phyloP scores from a whole-genome alignment of 2,329 filamentous ascomycete genomes.

The Fusarium sp. region DNA sequence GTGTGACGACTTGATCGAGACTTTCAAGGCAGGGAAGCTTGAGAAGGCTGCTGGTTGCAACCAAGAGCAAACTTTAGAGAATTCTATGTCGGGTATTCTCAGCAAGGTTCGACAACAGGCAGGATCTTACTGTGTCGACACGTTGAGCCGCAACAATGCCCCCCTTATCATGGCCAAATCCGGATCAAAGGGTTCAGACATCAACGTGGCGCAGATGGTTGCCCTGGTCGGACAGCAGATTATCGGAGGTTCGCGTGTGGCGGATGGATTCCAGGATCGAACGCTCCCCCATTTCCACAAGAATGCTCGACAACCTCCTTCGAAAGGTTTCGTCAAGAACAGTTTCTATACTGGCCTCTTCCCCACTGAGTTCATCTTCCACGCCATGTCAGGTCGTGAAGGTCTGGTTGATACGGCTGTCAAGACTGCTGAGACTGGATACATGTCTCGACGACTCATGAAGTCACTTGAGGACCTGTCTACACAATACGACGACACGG shows the following conservation, averaged over 20 bases:
- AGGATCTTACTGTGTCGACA: slow-evolving; percentile 90
- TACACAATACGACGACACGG: slow-evolving; percentile 93
- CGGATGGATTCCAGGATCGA: slow-evolving; percentile 96
- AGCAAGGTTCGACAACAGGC: slow-evolving; percentile 93
- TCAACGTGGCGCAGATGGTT: slow-evolving; percentile 99
- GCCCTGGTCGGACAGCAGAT: slow-evolving; percentile 98
- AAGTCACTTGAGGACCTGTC: slow-evolving; percentile 97
- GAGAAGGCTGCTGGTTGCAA: slow-evolving; percentile 91
- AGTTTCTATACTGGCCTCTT: slow-evolving; percentile 95
- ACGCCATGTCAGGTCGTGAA: slow-evolving; percentile 98
- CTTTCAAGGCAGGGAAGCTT: slow-evolving; percentile 84
- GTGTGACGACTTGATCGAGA: slow-evolving; percentile 86
- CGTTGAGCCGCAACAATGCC: slow-evolving; percentile 91
- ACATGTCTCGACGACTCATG: slow-evolving; percentile 99
- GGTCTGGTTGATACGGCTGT: slow-evolving; percentile 98
- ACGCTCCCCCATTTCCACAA: slow-evolving; percentile 97
- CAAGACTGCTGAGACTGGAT: slow-evolving; percentile 98
- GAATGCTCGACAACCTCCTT: slow-evolving; percentile 89
- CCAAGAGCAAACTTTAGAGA: slow-evolving; percentile 92
- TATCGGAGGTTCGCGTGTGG: slow-evolving; percentile 92
- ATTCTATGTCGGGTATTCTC: slow-evolving; percentile 89
- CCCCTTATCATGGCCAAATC: slow-evolving; percentile 97
- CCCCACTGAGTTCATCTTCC: slow-evolving; percentile 96
- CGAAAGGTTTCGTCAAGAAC: slow-evolving; percentile 96
- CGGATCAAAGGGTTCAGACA: slow-evolving; percentile 95